Conservation (phyloP, 306 rosid genomes). For the Casuarina cunninghamiana region DNA sequence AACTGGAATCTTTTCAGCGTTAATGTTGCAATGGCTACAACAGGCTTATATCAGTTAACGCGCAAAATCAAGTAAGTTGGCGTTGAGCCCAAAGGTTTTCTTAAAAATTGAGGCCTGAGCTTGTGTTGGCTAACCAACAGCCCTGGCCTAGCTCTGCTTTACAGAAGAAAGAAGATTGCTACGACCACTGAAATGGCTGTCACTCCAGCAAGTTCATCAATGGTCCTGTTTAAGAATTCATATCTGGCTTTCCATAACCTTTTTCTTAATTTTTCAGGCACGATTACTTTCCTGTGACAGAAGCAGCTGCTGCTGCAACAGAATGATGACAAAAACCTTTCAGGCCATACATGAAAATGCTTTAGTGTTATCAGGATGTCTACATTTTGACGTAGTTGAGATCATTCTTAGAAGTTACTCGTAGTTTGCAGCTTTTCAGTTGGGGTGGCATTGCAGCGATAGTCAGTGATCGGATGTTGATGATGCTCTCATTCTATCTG, state of each 20-base stretch:
- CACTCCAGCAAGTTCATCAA: background rate
- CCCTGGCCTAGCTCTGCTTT: background rate
- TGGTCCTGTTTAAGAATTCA: background rate
- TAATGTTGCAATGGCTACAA: slow-evolving; percentile 26
- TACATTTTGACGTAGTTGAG: background rate
- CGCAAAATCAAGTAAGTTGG: slow-evolving; percentile 21
- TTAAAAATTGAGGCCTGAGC: background rate
- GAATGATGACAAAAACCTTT: slow-evolving; percentile 9
- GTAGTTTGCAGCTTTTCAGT: background rate
- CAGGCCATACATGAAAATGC: background rate
- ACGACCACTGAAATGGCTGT: background rate
- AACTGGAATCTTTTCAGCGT: slow-evolving; percentile 27
- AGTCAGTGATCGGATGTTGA: background rate
- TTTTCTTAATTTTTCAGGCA: background rate
- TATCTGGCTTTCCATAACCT: background rate
- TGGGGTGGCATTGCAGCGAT: background rate
- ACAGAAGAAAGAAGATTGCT: background rate
- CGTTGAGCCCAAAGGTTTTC: background rate
- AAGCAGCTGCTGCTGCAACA: slow-evolving; percentile 19
- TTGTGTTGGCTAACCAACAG: background rate
- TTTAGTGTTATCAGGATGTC: background rate
- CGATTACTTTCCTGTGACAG: slow-evolving; percentile 15
- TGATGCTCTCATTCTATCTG: background rate
- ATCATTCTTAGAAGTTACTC: background rate
- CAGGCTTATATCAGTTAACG: slow-evolving; percentile 18